These are phyloP conservation scores for Ophiocordyceps camponoti-floridani DNA, from an alignment of 2,329 filamentous ascomycete species.

Conservation along the genomic window DNA sequence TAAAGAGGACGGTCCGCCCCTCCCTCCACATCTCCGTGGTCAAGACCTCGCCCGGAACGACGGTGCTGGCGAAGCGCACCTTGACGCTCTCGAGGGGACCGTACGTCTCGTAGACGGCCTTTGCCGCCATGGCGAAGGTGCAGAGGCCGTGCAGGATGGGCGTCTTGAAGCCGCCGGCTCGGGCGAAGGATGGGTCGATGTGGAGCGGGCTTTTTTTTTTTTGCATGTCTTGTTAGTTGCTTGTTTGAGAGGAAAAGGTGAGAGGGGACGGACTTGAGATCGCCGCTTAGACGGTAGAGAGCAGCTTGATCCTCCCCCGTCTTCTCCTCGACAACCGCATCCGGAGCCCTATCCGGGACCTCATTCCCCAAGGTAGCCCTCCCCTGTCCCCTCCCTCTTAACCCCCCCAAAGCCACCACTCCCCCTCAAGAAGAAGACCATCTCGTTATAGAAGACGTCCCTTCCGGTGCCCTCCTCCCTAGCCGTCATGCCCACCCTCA, in stretches of 20 bases:
- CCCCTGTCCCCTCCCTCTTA: constrained; percentile 56
- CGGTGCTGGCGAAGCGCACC: constrained; percentile 74
- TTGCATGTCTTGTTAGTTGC: no score
- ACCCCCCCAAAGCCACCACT: constrained; percentile 82
- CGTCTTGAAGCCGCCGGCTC: constrained; percentile 83
- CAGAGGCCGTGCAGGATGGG: constrained; percentile 96
- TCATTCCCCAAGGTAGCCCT: constrained; percentile 68
- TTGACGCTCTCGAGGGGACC: constrained; percentile 82
- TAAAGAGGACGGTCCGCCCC: constrained; percentile 59
- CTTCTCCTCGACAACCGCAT: constrained; percentile 67
- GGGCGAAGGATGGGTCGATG: constrained; percentile 85
- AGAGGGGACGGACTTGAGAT: constrained; percentile 50
- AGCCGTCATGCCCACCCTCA: constrained; percentile 66
- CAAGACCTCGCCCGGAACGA: constrained; percentile 76
- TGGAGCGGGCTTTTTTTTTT: constrained; percentile 56
- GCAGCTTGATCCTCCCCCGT: constrained; percentile 86
- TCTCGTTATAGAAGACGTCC: constrained; percentile 93
- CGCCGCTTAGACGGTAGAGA: constrained; percentile 81
- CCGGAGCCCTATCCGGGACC: constrained; percentile 59
- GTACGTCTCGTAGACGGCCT: constrained; percentile 73
- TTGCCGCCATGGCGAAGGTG: constrained; percentile 80
- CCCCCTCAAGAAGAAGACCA: constrained; percentile 80
- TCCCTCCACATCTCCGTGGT: constrained; percentile 93
- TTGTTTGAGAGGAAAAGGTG: no score
- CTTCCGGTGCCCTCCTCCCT: constrained; percentile 72